phyloP scores from a whole-genome alignment of 495 filamentous ascomycete genomes.

The Aspergillus sparsus region DNA sequence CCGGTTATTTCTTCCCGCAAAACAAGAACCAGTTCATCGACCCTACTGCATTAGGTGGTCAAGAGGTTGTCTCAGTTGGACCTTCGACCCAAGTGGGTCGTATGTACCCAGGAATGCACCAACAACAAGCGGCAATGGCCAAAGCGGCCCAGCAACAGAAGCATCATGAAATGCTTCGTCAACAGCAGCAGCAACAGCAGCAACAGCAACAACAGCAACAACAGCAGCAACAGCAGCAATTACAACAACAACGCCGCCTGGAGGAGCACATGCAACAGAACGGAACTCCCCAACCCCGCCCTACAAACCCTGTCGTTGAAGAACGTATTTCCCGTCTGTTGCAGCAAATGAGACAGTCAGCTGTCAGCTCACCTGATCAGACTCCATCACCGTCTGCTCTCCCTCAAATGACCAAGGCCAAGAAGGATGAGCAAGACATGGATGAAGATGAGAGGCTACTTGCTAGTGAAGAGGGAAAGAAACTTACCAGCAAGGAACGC shows the following conservation, averaged over 20 bases:
- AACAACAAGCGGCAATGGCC: constrained; percentile 79
- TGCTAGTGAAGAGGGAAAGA: constrained; percentile 96
- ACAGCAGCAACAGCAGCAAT: constrained; percentile 58
- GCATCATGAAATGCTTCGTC: constrained; percentile 64
- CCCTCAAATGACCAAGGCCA: constrained; percentile 59
- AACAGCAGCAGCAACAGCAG: constrained; percentile 59
- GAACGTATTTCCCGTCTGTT: constrained; percentile 84
- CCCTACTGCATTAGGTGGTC: constrained; percentile 66
- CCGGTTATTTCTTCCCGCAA: constrained; percentile 46
- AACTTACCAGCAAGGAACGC: constrained; percentile 89
- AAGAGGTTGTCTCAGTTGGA: constrained; percentile 50
- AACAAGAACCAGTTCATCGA: constrained; percentile 61
- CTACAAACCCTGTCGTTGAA: constrained; percentile 70
- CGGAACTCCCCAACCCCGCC: constrained; percentile 39
- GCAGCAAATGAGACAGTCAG: constrained; percentile 76
- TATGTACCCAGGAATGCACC: constrained; percentile 88
- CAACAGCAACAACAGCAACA: constrained; percentile 68
- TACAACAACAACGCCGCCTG: constrained; percentile 34
- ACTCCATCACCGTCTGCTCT: constrained; percentile 45
- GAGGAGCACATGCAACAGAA: constrained; percentile 37
- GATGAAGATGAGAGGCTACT: constrained; percentile 94
- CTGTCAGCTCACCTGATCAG: constrained; percentile 53
- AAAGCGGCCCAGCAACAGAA: constrained; percentile 70
- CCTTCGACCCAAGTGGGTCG: constrained; percentile 62
- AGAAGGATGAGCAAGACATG: constrained; percentile 97